phyloP scores from a whole-genome alignment of 2,329 filamentous ascomycete species.

The Xylariales sp. region DNA sequence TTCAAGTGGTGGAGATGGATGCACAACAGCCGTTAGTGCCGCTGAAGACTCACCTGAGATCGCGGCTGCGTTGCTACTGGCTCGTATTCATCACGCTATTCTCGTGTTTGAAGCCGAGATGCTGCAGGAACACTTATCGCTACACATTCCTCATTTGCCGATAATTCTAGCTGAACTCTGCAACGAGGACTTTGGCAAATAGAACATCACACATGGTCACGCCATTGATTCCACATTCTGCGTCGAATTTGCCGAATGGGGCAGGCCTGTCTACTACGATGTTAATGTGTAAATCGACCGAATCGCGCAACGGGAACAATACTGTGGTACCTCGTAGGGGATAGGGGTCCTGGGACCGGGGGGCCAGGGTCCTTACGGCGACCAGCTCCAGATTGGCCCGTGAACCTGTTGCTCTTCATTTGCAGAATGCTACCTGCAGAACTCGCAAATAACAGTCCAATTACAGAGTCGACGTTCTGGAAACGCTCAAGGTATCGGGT shows the following conservation, averaged over 20 bases:
- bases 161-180: no score
- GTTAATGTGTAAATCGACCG: no score
- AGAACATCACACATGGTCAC: no score
- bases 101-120: neutral
- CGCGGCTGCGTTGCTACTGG: slow-evolving; percentile 2
- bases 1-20: neutral
- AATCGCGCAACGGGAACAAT: no score
- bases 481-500: neutral
- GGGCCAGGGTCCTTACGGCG: no score
- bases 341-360: neutral
- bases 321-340: neutral
- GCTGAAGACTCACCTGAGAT: slow-evolving; percentile 4
- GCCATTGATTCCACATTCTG: no score
- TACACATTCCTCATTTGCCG: neutral
- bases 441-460: neutral
- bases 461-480: neutral
- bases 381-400: neutral
- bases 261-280: no score
- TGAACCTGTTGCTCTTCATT: slow-evolving; percentile 7
- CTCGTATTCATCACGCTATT: slow-evolving; percentile 8
- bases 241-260: no score
- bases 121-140: slow-evolving; percentile 3
- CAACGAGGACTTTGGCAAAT: no score
- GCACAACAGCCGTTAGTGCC: slow-evolving; percentile 5
- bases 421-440: neutral